phyloP scores from a whole-genome alignment of 1,284 basidiomycete genomes.

The Tranzscheliella williamsii region DNA sequence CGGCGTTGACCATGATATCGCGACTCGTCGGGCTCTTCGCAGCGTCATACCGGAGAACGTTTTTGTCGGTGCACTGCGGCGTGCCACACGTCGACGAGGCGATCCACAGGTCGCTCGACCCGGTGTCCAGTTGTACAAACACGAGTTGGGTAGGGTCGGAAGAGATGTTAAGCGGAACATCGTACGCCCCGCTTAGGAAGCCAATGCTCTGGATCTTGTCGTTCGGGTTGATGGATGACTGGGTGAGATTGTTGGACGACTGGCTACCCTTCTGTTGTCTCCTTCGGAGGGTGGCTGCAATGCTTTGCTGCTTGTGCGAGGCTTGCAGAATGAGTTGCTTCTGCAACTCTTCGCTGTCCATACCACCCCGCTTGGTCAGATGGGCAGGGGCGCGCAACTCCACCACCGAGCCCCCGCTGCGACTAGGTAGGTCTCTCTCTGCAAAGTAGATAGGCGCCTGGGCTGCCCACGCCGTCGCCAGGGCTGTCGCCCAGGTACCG shows the following conservation, averaged over 20 bases:
- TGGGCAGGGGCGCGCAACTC: not conserved
- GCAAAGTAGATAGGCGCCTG: no score
- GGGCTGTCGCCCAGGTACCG: no score
- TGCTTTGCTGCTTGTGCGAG: no score
- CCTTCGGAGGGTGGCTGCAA: no score
- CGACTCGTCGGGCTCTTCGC: conserved; percentile 8
- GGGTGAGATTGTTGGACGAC: not conserved
- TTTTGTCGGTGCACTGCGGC: conserved; percentile 1
- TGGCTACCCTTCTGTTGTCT: not conserved
- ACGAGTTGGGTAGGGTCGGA: conserved; percentile 23
- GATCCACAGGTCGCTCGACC: conserved; percentile 41
- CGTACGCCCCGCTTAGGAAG: conserved; percentile 23
- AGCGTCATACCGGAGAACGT: conserved; percentile 21
- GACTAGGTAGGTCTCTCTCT: no score
- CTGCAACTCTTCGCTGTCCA: not conserved
- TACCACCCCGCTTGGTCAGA: not conserved
- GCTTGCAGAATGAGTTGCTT: not conserved
- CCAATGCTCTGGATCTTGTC: conserved; percentile 26
- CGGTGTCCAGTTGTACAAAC: conserved; percentile 44
- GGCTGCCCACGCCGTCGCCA: no score
- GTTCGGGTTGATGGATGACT: conserved; percentile 6
- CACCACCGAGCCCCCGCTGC: no score
- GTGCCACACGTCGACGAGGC: conserved; percentile 20
- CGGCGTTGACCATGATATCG: conserved; percentile 2
- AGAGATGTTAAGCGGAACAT: conserved; percentile 27